phyloP scores from a whole-genome alignment of 305 asterid species.

The Fraxinus angustifolia region DNA sequence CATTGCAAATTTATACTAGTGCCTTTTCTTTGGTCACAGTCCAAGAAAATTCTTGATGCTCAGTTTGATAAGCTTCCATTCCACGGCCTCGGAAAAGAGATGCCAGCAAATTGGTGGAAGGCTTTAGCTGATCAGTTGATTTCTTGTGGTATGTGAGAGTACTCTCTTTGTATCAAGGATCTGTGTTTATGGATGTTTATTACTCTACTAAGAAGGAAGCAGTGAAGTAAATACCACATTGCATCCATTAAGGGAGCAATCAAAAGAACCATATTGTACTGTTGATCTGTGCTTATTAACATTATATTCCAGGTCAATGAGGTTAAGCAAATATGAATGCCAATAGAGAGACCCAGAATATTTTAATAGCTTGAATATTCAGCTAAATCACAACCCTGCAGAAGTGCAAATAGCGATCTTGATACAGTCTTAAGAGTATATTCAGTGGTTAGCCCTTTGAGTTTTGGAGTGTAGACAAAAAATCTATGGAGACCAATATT shows the following conservation, averaged over 20 bases:
- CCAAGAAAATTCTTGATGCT: conserved; percentile 74
- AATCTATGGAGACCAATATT: not conserved
- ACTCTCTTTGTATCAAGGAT: conserved; percentile 17
- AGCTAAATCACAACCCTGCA: not conserved
- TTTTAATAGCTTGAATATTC: not conserved
- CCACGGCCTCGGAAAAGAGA: conserved; percentile 87
- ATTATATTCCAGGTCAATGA: not conserved
- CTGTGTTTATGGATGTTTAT: not conserved
- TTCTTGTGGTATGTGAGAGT: conserved; percentile 50
- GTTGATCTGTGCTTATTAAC: not conserved
- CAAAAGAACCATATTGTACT: not conserved
- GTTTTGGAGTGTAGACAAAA: not conserved
- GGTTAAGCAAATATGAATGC: not conserved
- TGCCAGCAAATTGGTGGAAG: conserved; percentile 93
- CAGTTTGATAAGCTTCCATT: conserved; percentile 77
- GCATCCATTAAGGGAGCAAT: not conserved
- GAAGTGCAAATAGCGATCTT: not conserved
- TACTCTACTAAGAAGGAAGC: not conserved
- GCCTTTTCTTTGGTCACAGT: conserved; percentile 40
- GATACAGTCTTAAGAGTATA: not conserved
- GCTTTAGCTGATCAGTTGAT: conserved; percentile 72
- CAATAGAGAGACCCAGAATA: not conserved
- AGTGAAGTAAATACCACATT: not conserved
- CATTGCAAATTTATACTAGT: conserved; percentile 16
- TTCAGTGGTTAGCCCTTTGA: not conserved